Base-by-base conservation (phyloP, 345 rosid genomes). In the Kernera saxatilis region DNA sequence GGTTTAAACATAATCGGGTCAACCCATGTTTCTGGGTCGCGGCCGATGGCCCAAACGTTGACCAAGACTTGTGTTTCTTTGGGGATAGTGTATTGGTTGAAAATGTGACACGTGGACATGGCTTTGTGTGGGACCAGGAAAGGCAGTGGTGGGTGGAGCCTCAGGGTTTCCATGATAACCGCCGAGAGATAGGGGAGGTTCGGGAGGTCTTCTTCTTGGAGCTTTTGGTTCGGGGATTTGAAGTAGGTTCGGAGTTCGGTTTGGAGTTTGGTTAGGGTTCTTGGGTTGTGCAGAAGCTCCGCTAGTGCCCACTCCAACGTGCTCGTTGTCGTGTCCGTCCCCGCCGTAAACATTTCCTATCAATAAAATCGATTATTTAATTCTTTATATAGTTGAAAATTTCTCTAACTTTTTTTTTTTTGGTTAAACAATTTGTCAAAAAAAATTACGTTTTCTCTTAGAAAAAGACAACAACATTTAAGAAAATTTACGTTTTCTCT, bases 251-350 rank as follows among this genome's bases (percentile, higher is more conserved):
- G 77, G 4, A 92, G 64, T 73, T 89, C 93, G 1, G 72, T 59
- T 64, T 89, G 98, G 55, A 81, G 83, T 69, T 77, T 85, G 23
- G 52, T 17, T 11, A 89, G 71, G 2, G 36, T 33, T 35, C 33
- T 58, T 55, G 89, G 92, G 44, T 87, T 82, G 55, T 57, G 85
- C 12, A 90, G 73, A 13, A 92, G 94, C 65, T 89, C 98, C 0
- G 94, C 83, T 86, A 92, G 81, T 41, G 98, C 92, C 98, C 98
- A 92, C 71, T 89, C 96, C 50, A 92, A 73, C 1, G 94, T 89
- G 82, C 93, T 87, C 3, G 96, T 79, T 30, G 98, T 86, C 25
- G 98, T 92, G 69, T 92, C 98, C 2, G 92, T 92, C 33, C 94
- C 98, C 0, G 98, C 98, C 1, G 74, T 76, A 63, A 92, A 92